phyloP scores from a whole-genome alignment of 1,284 basidiomycete genomes.

The Puccinia polysora region DNA sequence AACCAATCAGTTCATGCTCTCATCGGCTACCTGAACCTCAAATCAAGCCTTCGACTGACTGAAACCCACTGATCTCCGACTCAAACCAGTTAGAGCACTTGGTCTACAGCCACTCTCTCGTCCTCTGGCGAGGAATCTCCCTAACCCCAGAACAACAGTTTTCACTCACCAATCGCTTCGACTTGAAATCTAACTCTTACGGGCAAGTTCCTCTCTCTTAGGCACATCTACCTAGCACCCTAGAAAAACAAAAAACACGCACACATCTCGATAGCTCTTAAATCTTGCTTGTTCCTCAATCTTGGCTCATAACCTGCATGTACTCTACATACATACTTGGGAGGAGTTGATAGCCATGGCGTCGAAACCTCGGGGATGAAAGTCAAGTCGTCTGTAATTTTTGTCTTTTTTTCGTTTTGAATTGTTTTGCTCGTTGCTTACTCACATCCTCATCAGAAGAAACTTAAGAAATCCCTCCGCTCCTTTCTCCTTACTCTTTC shows the following conservation, averaged over 20 bases:
- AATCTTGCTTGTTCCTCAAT: not conserved
- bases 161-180: constrained; percentile 48
- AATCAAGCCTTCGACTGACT: too few relatives aligned
- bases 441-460: too few relatives aligned
- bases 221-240: not conserved
- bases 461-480: too few relatives aligned
- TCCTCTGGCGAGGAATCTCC: constrained; percentile 50
- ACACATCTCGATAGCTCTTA: constrained; percentile 38
- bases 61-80: not conserved
- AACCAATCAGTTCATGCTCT: not conserved
- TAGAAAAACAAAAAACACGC: not conserved
- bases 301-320: constrained; percentile 39
- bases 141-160: constrained; percentile 49
- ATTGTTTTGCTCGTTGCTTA: too few relatives aligned
- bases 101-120: constrained; percentile 51
- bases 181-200: constrained; percentile 36
- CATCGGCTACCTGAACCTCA: not conserved
- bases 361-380: constrained; percentile 47
- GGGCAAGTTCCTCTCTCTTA: not conserved
- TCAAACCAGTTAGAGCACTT: constrained; percentile 47
- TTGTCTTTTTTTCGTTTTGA: not conserved
- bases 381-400: constrained; percentile 37
- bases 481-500: not conserved
- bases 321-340: too few relatives aligned
- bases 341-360: constrained; percentile 51